Conservation (phyloP, 768 basidiomycete species). For the Tylopilus plumbeoviolaceoides region DNA sequence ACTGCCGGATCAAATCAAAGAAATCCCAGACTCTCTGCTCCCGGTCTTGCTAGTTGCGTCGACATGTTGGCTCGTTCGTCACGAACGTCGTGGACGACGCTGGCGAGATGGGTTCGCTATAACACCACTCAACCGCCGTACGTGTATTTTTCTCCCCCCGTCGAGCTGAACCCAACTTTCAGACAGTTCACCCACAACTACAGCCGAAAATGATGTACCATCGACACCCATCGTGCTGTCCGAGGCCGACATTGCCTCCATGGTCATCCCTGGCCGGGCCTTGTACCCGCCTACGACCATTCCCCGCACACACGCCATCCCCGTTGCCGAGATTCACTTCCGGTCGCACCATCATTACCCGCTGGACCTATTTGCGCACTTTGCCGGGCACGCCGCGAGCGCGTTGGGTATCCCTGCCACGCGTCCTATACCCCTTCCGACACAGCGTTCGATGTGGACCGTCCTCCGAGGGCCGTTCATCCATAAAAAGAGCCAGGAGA, state of each 20-base stretch:
- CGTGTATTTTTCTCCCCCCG: background rate
- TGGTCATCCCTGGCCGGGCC: constrained; percentile 59
- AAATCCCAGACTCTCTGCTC: background rate
- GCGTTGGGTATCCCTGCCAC: constrained; percentile 80
- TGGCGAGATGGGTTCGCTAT: constrained; percentile 23
- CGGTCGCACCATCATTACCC: constrained; percentile 65
- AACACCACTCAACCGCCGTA: constrained; percentile 13
- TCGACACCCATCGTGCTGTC: constrained; percentile 25
- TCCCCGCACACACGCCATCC: constrained; percentile 61
- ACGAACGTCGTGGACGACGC: constrained; percentile 13
- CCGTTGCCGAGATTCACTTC: constrained; percentile 80
- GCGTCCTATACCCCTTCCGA: constrained; percentile 62
- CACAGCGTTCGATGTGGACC: constrained; percentile 76
- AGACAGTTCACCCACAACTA: constrained; percentile 3
- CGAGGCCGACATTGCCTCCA: constrained; percentile 45
- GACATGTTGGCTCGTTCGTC: constrained; percentile 31
- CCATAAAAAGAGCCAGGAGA: constrained; percentile 94
- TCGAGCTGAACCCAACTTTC: background rate
- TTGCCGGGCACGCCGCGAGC: constrained; percentile 79
- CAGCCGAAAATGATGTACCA: constrained; percentile 1
- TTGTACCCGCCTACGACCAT: constrained; percentile 53
- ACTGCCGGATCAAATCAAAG: background rate
- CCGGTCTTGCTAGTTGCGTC: background rate
- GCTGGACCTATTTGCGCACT: constrained; percentile 79
- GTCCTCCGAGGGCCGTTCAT: constrained; percentile 83